These are phyloP conservation scores for Reutealis trisperma DNA, from an alignment of 345 rosid species.

Conservation along the genomic window DNA sequence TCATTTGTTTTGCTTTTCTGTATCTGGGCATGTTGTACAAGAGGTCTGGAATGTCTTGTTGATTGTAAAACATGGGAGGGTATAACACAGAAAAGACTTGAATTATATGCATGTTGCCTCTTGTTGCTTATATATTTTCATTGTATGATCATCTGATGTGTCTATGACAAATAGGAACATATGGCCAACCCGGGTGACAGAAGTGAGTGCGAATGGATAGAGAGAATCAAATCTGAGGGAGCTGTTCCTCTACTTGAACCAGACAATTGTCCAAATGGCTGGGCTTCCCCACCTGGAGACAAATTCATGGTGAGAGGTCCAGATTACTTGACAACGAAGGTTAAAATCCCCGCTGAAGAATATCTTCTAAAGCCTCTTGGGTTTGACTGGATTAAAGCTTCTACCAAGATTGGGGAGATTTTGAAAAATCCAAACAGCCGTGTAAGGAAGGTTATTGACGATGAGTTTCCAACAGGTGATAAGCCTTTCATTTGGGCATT, in stretches of 20 bases:
- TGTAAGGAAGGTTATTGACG: slow-evolving; percentile 61
- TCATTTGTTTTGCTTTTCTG: not conserved
- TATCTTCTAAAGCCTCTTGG: slow-evolving; percentile 80
- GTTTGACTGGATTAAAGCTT: slow-evolving; percentile 86
- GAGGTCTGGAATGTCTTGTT: not conserved
- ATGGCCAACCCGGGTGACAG: slow-evolving; percentile 48
- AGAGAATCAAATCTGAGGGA: slow-evolving; percentile 72
- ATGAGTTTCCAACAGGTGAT: slow-evolving; percentile 50
- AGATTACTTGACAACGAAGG: slow-evolving; percentile 62
- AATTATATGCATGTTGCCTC: not conserved
- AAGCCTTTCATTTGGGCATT: slow-evolving; percentile 97
- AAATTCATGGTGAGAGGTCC: slow-evolving; percentile 91
- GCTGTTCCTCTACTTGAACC: slow-evolving; percentile 71
- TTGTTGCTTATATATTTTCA: not conserved
- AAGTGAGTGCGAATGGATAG: slow-evolving; percentile 66
- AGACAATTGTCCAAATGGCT: slow-evolving; percentile 62
- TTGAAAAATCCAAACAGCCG: slow-evolving; percentile 55
- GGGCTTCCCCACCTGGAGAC: slow-evolving; percentile 84
- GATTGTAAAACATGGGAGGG: not conserved
- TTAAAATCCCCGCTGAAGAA: slow-evolving; percentile 72
- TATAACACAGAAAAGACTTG: not conserved
- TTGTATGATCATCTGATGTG: slow-evolving; percentile 10
- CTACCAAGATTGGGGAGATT: slow-evolving; percentile 59
- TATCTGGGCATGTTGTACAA: not conserved
- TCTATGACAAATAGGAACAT: slow-evolving; percentile 21